phyloP scores from a whole-genome alignment of 257 asterid genomes.

The Solanum dulcamara region DNA sequence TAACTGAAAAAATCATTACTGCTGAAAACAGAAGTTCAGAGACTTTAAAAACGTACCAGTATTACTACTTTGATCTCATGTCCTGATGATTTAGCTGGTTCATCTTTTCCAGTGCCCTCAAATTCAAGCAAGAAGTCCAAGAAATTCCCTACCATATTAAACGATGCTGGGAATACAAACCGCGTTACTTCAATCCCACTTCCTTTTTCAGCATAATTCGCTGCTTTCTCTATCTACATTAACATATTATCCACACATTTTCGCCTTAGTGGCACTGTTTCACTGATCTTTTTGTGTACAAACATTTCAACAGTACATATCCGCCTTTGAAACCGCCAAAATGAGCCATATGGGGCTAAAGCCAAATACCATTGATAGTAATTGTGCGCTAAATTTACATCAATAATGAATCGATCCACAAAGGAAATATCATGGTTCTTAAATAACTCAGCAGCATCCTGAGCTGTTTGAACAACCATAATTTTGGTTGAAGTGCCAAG shows the following conservation, averaged over 20 bases:
- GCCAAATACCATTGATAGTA: slow-evolving; percentile 36
- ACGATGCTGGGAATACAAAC: slow-evolving; percentile 29
- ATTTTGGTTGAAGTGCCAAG: slow-evolving; percentile 31
- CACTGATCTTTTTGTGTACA: slow-evolving; percentile 35
- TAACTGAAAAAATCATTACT: not conserved
- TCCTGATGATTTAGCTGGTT: slow-evolving; percentile 13
- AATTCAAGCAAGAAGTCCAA: slow-evolving; percentile 51
- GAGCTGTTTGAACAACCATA: slow-evolving; percentile 25
- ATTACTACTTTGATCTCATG: not conserved
- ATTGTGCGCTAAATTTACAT: slow-evolving; percentile 24
- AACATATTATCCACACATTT: slow-evolving; percentile 32
- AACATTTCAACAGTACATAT: slow-evolving; percentile 45
- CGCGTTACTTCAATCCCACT: slow-evolving; percentile 31
- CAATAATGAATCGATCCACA: slow-evolving; percentile 29
- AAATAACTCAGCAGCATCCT: slow-evolving; percentile 32
- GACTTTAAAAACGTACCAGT: not conserved
- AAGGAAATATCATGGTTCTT: slow-evolving; percentile 53
- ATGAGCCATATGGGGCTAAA: slow-evolving; percentile 39
- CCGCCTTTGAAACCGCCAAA: slow-evolving; percentile 46
- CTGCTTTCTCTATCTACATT: slow-evolving; percentile 37
- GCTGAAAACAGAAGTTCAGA: not conserved
- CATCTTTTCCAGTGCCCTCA: slow-evolving; percentile 52
- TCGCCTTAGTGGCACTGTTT: slow-evolving; percentile 25
- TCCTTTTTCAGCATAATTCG: slow-evolving; percentile 3
- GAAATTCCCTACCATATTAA: slow-evolving; percentile 42